These are phyloP conservation scores for Panaeolus papilionaceus DNA, from an alignment of 768 basidiomycete species.

Conservation along the genomic window DNA sequence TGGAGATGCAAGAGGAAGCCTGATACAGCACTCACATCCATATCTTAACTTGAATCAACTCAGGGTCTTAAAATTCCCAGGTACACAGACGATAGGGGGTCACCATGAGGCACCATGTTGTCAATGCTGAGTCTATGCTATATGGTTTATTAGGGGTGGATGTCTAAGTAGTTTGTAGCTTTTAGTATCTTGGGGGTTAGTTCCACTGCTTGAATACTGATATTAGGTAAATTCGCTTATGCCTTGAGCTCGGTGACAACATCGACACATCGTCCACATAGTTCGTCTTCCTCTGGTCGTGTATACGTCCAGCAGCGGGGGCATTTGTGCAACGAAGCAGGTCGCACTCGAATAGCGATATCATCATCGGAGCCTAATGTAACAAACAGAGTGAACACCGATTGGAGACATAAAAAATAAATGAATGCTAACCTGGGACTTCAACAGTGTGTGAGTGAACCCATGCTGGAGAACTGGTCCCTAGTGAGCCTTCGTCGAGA, in stretches of 20 bases:
- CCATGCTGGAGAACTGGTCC: slow-evolving; percentile 53
- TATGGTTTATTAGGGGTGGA: background rate
- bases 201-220: background rate
- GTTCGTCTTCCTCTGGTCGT: slow-evolving; percentile 48
- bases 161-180: background rate
- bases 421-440: slow-evolving; percentile 49
- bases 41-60: too few relatives aligned
- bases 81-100: too few relatives aligned
- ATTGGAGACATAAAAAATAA: background rate
- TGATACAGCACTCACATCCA: too few relatives aligned
- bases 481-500: slow-evolving; percentile 49
- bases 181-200: background rate
- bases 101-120: too few relatives aligned
- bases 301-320: slow-evolving; percentile 92
- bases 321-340: slow-evolving; percentile 73
- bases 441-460: slow-evolving; percentile 48
- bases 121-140: too few relatives aligned
- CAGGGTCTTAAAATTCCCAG: too few relatives aligned
- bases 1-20: too few relatives aligned
- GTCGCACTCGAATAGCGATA: slow-evolving; percentile 61
- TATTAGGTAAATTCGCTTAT: background rate
- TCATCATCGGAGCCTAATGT: slow-evolving; percentile 34
- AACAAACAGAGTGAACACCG: background rate
- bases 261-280: slow-evolving; percentile 71
- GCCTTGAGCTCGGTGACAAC: slow-evolving; percentile 20